Evolutionary conservation across 2,329 filamentous ascomycete genomes (phyloP).

Genomic region (Microdochium nivale): DNA sequence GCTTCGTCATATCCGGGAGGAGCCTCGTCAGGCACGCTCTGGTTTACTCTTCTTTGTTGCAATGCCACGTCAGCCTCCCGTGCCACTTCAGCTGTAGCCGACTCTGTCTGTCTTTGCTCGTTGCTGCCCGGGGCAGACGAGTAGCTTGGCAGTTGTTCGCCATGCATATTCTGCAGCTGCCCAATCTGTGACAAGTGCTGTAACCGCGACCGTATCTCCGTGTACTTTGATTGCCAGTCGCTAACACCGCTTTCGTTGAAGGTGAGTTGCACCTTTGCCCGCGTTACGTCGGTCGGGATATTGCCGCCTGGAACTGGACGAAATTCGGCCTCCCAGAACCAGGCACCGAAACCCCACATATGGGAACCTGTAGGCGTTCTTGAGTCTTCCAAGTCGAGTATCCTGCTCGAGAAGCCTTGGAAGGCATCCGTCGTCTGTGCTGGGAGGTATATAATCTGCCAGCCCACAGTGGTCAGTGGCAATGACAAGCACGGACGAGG

Average conservation of each 20-base stretch:
- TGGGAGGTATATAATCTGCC: slow-evolving; percentile 80
- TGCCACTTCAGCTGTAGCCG: slow-evolving; percentile 13
- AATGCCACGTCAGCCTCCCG: slow-evolving; percentile 13
- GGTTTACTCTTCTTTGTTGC: slow-evolving; percentile 16
- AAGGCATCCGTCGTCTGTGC: slow-evolving; percentile 58
- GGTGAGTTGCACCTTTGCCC: slow-evolving; percentile 73
- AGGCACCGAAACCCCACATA: slow-evolving; percentile 78
- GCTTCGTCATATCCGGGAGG: slow-evolving; percentile 90
- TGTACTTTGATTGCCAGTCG: slow-evolving; percentile 78
- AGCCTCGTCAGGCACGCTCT: slow-evolving; percentile 56
- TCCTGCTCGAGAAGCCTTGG: slow-evolving; percentile 82
- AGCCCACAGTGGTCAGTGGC: slow-evolving; percentile 6
- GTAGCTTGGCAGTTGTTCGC: slow-evolving; percentile 86
- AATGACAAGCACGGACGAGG: too few relatives aligned
- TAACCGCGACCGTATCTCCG: slow-evolving; percentile 75
- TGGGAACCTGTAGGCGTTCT: slow-evolving; percentile 56
- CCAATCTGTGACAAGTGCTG: slow-evolving; percentile 72
- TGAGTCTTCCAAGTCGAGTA: slow-evolving; percentile 80
- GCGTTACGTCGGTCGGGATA: slow-evolving; percentile 63
- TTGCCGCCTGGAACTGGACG: slow-evolving; percentile 77
- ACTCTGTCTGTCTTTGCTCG: slow-evolving; percentile 6
- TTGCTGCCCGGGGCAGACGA: slow-evolving; percentile 44
- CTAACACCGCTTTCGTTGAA: slow-evolving; percentile 96
- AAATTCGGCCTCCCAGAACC: slow-evolving; percentile 76
- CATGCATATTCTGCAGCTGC: slow-evolving; percentile 51